These are phyloP conservation scores for Monosporascus sp. DNA, from an alignment of 2,329 filamentous ascomycete species.

Conservation along the genomic window DNA sequence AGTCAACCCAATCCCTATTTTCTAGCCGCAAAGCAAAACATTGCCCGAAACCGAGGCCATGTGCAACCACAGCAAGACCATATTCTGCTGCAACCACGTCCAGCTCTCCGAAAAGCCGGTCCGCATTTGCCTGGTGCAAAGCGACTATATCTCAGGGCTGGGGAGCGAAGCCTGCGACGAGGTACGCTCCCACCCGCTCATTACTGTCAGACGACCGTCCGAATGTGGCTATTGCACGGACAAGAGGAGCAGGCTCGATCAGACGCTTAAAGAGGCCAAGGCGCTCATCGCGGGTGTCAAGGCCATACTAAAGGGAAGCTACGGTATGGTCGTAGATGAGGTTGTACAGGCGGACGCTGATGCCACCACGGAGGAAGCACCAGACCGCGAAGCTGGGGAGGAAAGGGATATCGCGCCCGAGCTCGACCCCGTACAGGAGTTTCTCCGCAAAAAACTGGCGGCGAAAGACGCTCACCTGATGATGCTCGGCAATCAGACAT, in stretches of 20 bases:
- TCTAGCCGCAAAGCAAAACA: no score
- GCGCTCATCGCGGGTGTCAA: conserved; percentile 9
- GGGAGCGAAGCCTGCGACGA: conserved; percentile 10
- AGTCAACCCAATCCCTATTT: no score
- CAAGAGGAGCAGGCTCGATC: conserved; percentile 6
- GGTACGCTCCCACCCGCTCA: conserved; percentile 10
- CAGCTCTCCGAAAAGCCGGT: conserved; percentile 6
- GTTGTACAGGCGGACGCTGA: no score
- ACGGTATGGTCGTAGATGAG: conserved; percentile 10
- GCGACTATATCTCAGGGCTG: conserved; percentile 6
- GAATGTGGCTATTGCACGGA: conserved; percentile 12
- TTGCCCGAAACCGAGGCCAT: conserved; percentile 8
- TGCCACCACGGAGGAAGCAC: not conserved
- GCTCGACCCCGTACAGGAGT: no score
- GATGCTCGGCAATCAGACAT: no score
- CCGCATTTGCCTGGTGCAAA: conserved; percentile 10
- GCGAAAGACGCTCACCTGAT: no score
- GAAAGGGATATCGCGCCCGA: not conserved
- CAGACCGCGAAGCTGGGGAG: not conserved
- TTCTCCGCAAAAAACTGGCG: no score
- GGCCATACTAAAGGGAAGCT: conserved; percentile 7
- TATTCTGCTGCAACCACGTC: conserved; percentile 22
- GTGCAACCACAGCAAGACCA: conserved; percentile 20
- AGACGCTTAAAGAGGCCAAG: conserved; percentile 7
- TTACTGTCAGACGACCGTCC: conserved; percentile 8